Conservation (phyloP, 1,284 basidiomycete genomes). For the Erythrobasidium hasegawianum region DNA sequence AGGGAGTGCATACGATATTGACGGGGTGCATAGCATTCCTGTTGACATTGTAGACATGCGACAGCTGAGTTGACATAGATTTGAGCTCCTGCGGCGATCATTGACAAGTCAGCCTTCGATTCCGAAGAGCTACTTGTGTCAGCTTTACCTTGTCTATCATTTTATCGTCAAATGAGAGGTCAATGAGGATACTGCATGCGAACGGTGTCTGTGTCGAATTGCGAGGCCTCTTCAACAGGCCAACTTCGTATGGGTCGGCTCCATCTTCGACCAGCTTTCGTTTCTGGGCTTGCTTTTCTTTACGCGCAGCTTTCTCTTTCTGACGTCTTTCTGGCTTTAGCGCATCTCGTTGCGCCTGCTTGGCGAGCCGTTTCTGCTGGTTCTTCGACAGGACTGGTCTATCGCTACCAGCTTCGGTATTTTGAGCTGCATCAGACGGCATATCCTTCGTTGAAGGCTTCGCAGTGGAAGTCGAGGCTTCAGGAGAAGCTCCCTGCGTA, state of each 20-base stretch:
- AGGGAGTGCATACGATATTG: slow-evolving; percentile 70
- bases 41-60: slow-evolving; percentile 83
- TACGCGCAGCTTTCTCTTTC: slow-evolving; percentile 29
- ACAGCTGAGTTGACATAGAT: slow-evolving; percentile 81
- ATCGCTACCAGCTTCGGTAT: background rate
- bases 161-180: slow-evolving; percentile 88
- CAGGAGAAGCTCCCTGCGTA: background rate
- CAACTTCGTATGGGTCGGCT: slow-evolving; percentile 28
- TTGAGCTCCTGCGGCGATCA: slow-evolving; percentile 84
- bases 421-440: slow-evolving; percentile 11
- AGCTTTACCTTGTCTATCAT: slow-evolving; percentile 80
- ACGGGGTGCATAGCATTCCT: slow-evolving; percentile 69
- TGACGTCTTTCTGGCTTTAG: slow-evolving; percentile 16
- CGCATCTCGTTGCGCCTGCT: slow-evolving; percentile 9
- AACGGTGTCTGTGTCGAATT: slow-evolving; percentile 52
- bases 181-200: slow-evolving; percentile 75
- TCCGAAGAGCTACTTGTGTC: background rate
- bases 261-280: slow-evolving; percentile 24
- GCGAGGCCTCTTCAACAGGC: slow-evolving; percentile 12
- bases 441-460: background rate
- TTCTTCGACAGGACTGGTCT: slow-evolving; percentile 19
- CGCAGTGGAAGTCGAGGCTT: background rate
- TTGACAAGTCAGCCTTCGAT: background rate
- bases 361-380: slow-evolving; percentile 27
- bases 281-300: slow-evolving; percentile 30